These are phyloP conservation scores for Glomus cerebriforme DNA, from an alignment of 192 early-diverging fungal genomes.

Conservation along the genomic window DNA sequence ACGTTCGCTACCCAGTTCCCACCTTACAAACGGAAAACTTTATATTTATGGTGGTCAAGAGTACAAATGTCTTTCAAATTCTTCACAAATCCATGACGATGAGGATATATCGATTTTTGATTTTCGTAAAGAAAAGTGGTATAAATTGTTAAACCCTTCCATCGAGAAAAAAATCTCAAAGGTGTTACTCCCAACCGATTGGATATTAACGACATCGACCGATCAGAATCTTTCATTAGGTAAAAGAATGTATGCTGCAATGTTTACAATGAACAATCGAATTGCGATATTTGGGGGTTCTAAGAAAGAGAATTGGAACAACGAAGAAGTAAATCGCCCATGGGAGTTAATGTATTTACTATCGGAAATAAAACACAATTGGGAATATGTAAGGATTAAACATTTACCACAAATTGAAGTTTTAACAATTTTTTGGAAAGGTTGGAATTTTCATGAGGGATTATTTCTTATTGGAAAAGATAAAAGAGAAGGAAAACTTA, in stretches of 20 bases:
- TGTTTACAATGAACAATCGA: not conserved
- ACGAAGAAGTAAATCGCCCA: not conserved
- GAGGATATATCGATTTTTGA: constrained; percentile 13
- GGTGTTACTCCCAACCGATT: not conserved
- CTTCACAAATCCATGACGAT: constrained; percentile 6
- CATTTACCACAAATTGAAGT: not conserved
- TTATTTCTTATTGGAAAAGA: constrained; percentile 3
- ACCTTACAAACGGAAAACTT: not conserved
- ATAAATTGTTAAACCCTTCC: not conserved
- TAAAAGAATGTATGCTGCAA: not conserved
- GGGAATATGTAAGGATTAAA: not conserved
- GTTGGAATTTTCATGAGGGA: not conserved
- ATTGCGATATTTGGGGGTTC: constrained; percentile 5
- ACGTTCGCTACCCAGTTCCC: not conserved
- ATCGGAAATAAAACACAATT: not conserved
- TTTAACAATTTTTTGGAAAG: not conserved
- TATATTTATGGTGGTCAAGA: constrained; percentile 27
- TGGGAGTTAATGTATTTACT: not conserved
- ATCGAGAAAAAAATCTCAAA: not conserved
- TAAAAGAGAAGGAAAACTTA: not conserved
- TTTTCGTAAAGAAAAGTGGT: not conserved
- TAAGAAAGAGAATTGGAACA: not conserved
- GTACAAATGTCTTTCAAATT: not conserved
- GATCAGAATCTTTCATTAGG: not conserved
- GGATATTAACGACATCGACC: not conserved